Evolutionary conservation across 106 monocot genomes (phyloP).

Genomic region (Hemerocallis citrina): DNA sequence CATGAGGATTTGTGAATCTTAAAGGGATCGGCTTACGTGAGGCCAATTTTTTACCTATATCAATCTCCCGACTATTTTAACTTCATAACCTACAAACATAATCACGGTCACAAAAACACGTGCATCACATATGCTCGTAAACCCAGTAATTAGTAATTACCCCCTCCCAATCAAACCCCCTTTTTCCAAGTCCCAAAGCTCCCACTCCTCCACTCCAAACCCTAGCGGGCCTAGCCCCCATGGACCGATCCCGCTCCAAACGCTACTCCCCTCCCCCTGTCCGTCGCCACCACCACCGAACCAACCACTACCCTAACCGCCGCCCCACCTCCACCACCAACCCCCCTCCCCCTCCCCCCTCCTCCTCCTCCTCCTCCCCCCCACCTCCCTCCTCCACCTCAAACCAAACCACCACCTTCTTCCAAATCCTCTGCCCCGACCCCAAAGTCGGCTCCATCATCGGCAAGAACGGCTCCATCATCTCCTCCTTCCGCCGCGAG

Average conservation of each 20-base stretch:
- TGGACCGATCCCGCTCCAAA: constrained; percentile 86
- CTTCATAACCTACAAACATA: no score
- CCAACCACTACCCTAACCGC: constrained; percentile 33
- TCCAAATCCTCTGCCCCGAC: constrained; percentile 80
- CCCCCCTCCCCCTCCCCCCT: constrained; percentile 16
- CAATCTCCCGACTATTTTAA: no score
- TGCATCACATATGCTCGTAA: no score
- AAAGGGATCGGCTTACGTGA: no score
- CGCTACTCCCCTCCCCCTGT: constrained; percentile 40
- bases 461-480: constrained; percentile 43
- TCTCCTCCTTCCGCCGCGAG: constrained; percentile 44
- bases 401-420: constrained; percentile 44
- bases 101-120: no score
- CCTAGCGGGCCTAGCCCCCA: no score
- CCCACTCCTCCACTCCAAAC: no score
- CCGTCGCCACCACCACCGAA: constrained; percentile 19
- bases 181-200: no score
- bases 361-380: constrained; percentile 11
- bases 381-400: constrained; percentile 2
- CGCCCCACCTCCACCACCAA: constrained; percentile 18
- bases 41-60: no score
- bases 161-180: no score
- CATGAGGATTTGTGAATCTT: no score
- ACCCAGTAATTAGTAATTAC: no score
- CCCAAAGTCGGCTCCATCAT: constrained; percentile 38